Conservation (phyloP, 257 asterid genomes). For the Plectranthus barbatus region DNA sequence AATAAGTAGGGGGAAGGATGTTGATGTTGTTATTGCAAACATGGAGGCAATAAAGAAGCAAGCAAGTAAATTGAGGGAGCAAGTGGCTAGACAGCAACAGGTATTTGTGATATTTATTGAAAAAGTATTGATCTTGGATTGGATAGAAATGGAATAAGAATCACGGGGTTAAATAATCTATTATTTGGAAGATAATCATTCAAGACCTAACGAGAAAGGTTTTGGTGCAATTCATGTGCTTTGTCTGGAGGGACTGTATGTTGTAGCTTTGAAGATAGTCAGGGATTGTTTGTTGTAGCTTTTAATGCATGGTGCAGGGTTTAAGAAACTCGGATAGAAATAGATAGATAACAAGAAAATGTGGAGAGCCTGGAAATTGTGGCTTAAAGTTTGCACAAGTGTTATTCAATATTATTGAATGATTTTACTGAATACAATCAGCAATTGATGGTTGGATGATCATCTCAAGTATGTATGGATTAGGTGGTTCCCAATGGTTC, state of each 20-base stretch:
- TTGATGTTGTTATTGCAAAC: conserved; percentile 9
- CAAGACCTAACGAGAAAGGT: background rate
- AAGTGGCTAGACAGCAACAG: conserved; percentile 97
- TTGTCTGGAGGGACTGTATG: background rate
- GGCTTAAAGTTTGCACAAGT: background rate
- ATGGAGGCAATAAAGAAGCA: conserved; percentile 97
- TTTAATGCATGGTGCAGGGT: background rate
- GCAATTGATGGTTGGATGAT: background rate
- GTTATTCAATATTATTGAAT: background rate
- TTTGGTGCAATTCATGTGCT: background rate
- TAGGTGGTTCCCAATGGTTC: background rate
- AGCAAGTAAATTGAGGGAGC: conserved; percentile 83
- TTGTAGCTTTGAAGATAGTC: background rate
- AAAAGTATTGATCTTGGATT: background rate
- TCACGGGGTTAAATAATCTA: conserved; percentile 11
- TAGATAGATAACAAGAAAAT: background rate
- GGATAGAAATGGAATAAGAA: background rate
- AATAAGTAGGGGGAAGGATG: no score
- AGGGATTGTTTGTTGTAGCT: background rate
- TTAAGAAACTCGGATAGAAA: background rate
- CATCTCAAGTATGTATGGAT: no score
- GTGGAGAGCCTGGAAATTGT: background rate
- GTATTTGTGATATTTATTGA: conserved; percentile 20
- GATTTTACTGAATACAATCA: no score
- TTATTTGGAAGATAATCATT: background rate